Base-by-base conservation (phyloP, 805 yeast species). In the Schizosaccharomyces cryophilus region DNA sequence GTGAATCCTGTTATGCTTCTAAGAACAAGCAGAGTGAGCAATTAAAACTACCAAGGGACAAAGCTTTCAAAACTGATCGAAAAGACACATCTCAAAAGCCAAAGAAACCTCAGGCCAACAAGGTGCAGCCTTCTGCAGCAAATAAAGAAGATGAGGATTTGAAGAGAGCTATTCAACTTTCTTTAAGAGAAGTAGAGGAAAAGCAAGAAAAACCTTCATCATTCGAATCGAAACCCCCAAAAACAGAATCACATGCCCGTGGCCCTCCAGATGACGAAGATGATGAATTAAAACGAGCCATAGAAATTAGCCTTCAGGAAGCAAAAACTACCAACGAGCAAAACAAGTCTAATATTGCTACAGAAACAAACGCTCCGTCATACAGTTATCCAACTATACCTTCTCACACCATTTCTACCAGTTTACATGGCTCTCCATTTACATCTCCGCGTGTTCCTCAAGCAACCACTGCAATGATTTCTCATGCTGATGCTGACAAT, bases 221-320 rank as follows among this genome's bases (percentile, higher is more conserved):
- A 4, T 45, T 7, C 13, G 51, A 45, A 45, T 11, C 40, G 15
- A 35, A 11, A 35, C 40, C 40, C 13, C 40, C 40, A 11, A 9
- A 17, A 60, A 59, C 30, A 61, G 55, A 26, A 24, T 64, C n/a
- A 65, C 4, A 40, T 45, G 31, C 7, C 26, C 51, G 13, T 19
- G 26, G 26, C 13, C 51, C 30, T 42, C 19, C 58, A 6, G 85
- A 80, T 1, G 87, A 84, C 21, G 85, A 83, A 19, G 95, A 66
- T 67, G 90, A 84, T 47, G 95, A 87, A 45, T 79, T 90, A 81
- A 85, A 82, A 69, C 95, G 93, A 0, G 98, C 97, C 0, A 90
- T 93, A 62, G 95, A 85, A 17, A 95, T 95, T 0, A 87, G 95
- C 70, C 75, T 93, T 64, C 77, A 77, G 61, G 96, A 89, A 30